Percentiles rank a stretch among this genome's conserved stretches.
These are phyloP conservation scores for Eimeria falciformis DNA, from an alignment of 169 alveolate genomes.

Conservation along the genomic window DNA sequence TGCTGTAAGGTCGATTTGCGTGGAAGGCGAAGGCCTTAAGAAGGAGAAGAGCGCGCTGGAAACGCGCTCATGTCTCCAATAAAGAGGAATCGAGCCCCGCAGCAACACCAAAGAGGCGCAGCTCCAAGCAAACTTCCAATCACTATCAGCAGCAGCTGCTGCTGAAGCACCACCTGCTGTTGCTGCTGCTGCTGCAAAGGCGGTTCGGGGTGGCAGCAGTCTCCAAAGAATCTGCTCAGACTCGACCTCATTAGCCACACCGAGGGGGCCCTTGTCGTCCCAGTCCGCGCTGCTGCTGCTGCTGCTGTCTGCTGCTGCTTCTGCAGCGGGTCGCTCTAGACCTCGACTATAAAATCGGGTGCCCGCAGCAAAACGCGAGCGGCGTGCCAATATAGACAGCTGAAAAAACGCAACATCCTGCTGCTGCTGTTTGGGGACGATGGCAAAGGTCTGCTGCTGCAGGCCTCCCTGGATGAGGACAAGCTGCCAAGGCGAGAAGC, in stretches of 20 bases:
- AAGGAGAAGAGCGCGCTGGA: slow-evolving; percentile 14
- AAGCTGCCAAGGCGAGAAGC: slow-evolving; percentile 50
- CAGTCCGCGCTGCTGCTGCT: neutral
- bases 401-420: neutral
- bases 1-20: slow-evolving; percentile 28
- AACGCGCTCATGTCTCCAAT: slow-evolving; percentile 91
- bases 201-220: slow-evolving; percentile 26
- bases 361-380: slow-evolving; percentile 95
- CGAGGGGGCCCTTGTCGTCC: neutral
- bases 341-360: slow-evolving; percentile 90
- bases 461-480: slow-evolving; percentile 42
- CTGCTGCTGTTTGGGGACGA: slow-evolving; percentile 34
- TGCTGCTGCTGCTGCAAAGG: neutral
- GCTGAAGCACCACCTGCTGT: neutral
- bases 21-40: slow-evolving; percentile 19
- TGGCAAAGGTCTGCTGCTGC: slow-evolving; percentile 38
- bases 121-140: neutral
- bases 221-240: slow-evolving; percentile 93
- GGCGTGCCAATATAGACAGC: slow-evolving; percentile 90
- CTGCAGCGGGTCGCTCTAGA: slow-evolving; percentile 38
- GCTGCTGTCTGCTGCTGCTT: slow-evolving; percentile 31
- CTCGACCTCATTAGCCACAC: slow-evolving; percentile 96
- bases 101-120: slow-evolving; percentile 92
- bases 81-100: slow-evolving; percentile 97
- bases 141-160: neutral